Evolutionary conservation across 768 basidiomycete genomes (phyloP), one percentile per base, ranked within the genome.

Genomic region (Leccinum longicurvipes): DNA sequence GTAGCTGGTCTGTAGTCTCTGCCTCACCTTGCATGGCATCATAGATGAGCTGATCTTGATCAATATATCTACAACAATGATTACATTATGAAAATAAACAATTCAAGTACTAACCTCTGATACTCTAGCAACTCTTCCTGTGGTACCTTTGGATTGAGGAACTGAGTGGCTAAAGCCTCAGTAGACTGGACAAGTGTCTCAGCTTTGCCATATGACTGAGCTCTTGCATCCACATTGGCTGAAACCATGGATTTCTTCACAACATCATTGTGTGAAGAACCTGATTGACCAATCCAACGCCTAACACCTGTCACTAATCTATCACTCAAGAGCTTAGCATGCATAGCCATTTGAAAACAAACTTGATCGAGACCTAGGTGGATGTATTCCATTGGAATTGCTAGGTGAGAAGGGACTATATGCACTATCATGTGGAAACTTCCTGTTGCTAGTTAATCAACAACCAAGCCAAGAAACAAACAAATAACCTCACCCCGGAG

Each of bases 301-400:
- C 87, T 79, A 10, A 92, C 86, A 25, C 89, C 90, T 58, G 87
- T 86, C 56, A 92, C 88, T 51, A 91, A 76, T 53, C 89, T 91
- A 57, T 50, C 9, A 3, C 12, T 36, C 25, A 11, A 12, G 3
- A 53, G 9, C 36, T 68, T 39, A 61, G 45, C 2, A 29, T 42
- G 6, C 21, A 10, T 45, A 21, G 8, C 39, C 19, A 50, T 73
- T 70, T 74, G 68, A 21, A 68, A 60, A 45, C 7, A 46, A 36
- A 17, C 12, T 27, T 15, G 41, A 51, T 50, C 1, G 48, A 47
- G n/a, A 77, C 80, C 70, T 74, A 10, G 77, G 75, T n/a, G 69
- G 73, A 51, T 72, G 74, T 39, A 61, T 54, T 9, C 60, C 53
- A 54, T 53, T 65, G 25, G 74, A 76, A 32, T 82, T 79, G 51